Conservation (phyloP, 768 basidiomycete species). For the Collybiopsis confluens region DNA sequence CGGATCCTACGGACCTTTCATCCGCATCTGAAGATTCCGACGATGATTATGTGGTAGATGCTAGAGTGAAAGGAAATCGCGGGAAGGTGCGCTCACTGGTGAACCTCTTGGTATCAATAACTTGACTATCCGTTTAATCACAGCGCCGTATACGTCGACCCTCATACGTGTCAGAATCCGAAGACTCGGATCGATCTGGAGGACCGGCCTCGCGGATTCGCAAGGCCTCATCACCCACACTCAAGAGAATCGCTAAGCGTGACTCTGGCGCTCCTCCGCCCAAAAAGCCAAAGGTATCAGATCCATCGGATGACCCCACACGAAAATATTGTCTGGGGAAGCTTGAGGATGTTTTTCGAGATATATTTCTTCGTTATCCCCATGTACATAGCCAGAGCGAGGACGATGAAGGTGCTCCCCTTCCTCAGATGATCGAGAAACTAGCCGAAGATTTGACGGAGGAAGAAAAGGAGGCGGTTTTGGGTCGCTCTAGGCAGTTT, state of each 20-base stretch:
- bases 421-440: constrained; percentile 31
- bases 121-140: background rate
- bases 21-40: constrained; percentile 8
- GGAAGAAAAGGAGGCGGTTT: constrained; percentile 52
- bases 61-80: constrained; percentile 3
- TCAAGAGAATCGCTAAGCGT: constrained; percentile 56
- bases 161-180: constrained; percentile 32
- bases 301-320: constrained; percentile 61
- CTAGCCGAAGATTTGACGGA: constrained; percentile 52
- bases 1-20: constrained; percentile 13
- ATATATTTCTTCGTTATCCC: constrained; percentile 72
- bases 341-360: constrained; percentile 64
- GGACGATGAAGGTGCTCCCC: constrained; percentile 3
- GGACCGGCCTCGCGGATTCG: constrained; percentile 24
- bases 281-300: constrained; percentile 42
- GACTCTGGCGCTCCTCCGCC: constrained; percentile 32
- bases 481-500: constrained; percentile 58
- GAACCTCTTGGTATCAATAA: background rate
- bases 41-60: constrained; percentile 6
- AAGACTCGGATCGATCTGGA: constrained; percentile 22
- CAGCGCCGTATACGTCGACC: constrained; percentile 43
- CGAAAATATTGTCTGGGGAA: constrained; percentile 80
- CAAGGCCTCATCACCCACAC: constrained; percentile 22
- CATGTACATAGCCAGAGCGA: constrained; percentile 33
- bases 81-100: constrained; percentile 3